Percentiles rank a stretch among this genome's conserved stretches.
Conservation (phyloP, 2,329 filamentous ascomycete species). For the Fusarium odoratissimum region DNA sequence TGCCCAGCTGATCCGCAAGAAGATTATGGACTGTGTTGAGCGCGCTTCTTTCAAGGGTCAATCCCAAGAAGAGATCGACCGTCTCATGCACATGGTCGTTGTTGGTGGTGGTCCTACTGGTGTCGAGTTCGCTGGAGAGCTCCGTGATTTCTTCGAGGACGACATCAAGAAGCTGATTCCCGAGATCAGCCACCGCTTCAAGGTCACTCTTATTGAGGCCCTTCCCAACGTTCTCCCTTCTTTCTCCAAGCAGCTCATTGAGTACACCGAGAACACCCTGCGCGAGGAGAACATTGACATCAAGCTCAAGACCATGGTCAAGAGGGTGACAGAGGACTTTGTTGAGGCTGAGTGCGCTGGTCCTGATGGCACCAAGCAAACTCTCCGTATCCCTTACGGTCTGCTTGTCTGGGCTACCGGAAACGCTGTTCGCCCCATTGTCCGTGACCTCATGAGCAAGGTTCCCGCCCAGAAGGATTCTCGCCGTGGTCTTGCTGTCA, state of each 20-base stretch:
- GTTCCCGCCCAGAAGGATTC: constrained; percentile 97
- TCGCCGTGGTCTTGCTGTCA: constrained; percentile 92
- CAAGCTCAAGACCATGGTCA: constrained; percentile 98
- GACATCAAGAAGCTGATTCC: constrained; percentile 99
- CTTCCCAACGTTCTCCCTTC: constrained; percentile 96
- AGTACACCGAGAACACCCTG: constrained; percentile 99
- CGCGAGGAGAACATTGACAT: constrained; percentile 99
- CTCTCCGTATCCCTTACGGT: constrained; percentile 88
- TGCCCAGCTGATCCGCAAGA: constrained; percentile 95
- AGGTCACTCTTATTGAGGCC: constrained; percentile 96
- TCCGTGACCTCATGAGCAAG: constrained; percentile 90
- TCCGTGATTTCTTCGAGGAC: constrained; percentile 98
- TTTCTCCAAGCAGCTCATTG: constrained; percentile 99
- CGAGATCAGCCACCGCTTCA: constrained; percentile 93
- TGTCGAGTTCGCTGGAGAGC: constrained; percentile 97
- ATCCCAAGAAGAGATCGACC: constrained; percentile 85
- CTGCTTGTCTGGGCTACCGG: constrained; percentile 98
- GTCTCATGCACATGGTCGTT: constrained; percentile 97
- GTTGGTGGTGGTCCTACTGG: constrained; percentile 94
- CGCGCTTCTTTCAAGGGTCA: constrained; percentile 99
- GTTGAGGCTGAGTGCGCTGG: constrained; percentile 89
- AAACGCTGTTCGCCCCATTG: constrained; percentile 89
- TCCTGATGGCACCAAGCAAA: constrained; percentile 85
- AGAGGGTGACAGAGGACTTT: constrained; percentile 91
- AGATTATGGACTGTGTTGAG: constrained; percentile 99